A percentile compares a stretch with the other conserved stretches of the same genome.
These are phyloP conservation scores for Sistotremastrum niveocremeum DNA, from an alignment of 768 basidiomycete genomes.

Conservation along the genomic window DNA sequence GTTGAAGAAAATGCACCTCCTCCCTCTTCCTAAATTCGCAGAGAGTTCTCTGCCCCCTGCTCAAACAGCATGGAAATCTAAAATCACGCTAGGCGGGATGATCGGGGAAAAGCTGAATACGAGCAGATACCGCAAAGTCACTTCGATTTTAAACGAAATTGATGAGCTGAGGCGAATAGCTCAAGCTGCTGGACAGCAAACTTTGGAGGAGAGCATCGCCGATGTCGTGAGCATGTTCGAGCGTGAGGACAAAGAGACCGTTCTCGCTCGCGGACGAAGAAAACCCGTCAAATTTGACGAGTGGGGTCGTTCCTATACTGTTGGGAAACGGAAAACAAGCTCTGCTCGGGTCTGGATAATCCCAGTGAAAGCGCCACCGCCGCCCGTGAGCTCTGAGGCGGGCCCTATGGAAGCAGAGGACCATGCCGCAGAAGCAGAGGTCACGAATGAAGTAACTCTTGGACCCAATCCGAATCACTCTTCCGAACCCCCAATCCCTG, in stretches of 20 bases:
- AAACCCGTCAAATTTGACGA: conserved; percentile 54
- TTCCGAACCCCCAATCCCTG: conserved; percentile 13
- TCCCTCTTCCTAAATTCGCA: conserved; percentile 67
- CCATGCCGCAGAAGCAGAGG: background rate
- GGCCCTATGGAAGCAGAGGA: conserved; percentile 3
- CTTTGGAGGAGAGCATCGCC: conserved; percentile 36
- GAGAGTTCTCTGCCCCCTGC: conserved; percentile 43
- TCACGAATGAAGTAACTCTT: conserved; percentile 2
- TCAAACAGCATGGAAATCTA: conserved; percentile 55
- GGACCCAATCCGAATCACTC: conserved; percentile 1
- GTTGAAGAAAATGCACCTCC: conserved; percentile 51
- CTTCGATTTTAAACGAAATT: conserved; percentile 50
- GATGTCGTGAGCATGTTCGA: conserved; percentile 51
- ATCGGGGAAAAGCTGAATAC: conserved; percentile 52
- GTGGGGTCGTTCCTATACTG: conserved; percentile 72
- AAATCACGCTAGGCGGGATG: conserved; percentile 40
- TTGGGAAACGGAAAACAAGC: conserved; percentile 83
- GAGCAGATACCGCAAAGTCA: conserved; percentile 54
- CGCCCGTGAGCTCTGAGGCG: background rate
- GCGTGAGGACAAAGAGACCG: conserved; percentile 40
- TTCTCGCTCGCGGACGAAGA: conserved; percentile 33
- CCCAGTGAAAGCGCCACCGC: conserved; percentile 24
- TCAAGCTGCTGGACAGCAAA: conserved; percentile 38
- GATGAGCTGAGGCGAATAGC: conserved; percentile 51
- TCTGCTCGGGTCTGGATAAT: conserved; percentile 91